These are phyloP conservation scores for Monascus purpureus DNA, from an alignment of 495 filamentous ascomycete species.

Conservation along the genomic window DNA sequence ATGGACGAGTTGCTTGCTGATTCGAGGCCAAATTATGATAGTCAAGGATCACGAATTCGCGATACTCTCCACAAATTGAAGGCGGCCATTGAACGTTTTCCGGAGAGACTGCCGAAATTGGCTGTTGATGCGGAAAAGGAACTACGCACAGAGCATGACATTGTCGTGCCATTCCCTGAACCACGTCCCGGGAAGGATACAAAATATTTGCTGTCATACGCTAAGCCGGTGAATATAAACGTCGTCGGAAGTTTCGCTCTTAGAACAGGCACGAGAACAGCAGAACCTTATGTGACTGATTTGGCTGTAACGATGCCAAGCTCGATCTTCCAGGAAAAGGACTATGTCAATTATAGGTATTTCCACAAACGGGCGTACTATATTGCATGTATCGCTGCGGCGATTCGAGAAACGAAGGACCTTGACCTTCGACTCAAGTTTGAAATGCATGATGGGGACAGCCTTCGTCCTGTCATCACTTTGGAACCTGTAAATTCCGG, in stretches of 20 bases:
- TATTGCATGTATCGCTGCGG: conserved; percentile 61
- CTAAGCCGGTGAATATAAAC: conserved; percentile 64
- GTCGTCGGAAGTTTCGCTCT: conserved; percentile 79
- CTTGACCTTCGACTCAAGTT: conserved; percentile 45
- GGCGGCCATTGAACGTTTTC: conserved; percentile 55
- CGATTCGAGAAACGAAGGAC: conserved; percentile 42
- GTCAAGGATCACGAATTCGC: conserved; percentile 49
- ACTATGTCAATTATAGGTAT: conserved; percentile 84
- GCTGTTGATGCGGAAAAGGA: conserved; percentile 53
- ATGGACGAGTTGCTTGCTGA: conserved; percentile 68
- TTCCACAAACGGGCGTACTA: conserved; percentile 94
- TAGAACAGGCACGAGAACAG: conserved; percentile 52
- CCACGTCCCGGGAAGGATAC: conserved; percentile 57
- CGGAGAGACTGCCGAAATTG: conserved; percentile 36
- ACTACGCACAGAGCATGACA: conserved; percentile 47
- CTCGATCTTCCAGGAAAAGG: conserved; percentile 77
- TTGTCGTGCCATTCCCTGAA: conserved; percentile 68
- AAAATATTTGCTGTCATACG: conserved; percentile 69
- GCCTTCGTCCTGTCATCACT: conserved; percentile 57
- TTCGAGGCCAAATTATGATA: conserved; percentile 53
- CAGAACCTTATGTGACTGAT: conserved; percentile 50
- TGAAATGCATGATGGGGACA: conserved; percentile 60
- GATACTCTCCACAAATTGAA: conserved; percentile 59
- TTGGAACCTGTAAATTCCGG: conserved; percentile 26
- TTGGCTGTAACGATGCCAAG: conserved; percentile 74